Evolutionary conservation across 78 protist species (phyloP).

Genomic region (Dictyostelium purpureum): DNA sequence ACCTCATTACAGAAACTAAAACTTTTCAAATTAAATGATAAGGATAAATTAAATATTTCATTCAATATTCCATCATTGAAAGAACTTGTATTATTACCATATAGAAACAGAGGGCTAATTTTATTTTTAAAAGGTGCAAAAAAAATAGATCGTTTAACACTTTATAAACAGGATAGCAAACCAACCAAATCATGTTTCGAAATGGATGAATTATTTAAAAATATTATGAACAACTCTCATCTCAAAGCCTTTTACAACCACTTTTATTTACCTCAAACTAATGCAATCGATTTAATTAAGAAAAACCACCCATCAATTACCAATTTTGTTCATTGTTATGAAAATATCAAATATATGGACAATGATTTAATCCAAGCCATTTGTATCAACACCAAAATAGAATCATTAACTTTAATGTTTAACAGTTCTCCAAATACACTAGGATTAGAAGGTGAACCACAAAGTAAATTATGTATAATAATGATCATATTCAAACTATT

Average conservation of each 20-base stretch:
- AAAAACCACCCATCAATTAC: neutral
- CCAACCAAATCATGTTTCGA: neutral
- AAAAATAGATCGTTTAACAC: neutral
- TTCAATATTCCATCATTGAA: neutral
- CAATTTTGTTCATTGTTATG: neutral
- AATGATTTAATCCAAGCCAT: constrained; percentile 1
- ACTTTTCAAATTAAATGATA: neutral
- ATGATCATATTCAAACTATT: neutral
- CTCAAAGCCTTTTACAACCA: neutral
- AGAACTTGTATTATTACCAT: neutral
- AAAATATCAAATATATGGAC: neutral
- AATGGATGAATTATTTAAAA: neutral
- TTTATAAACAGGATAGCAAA: neutral
- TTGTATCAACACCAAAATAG: neutral
- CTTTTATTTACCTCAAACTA: neutral
- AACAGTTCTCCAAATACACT: neutral
- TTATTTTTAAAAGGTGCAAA: neutral
- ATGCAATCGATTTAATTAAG: neutral
- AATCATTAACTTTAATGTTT: neutral
- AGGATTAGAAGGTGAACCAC: neutral
- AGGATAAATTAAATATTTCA: constrained; percentile 13
- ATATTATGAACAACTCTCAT: neutral
- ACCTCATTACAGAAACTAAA: neutral
- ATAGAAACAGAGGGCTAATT: neutral
- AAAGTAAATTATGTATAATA: neutral